Conservation (phyloP, 2,329 filamentous ascomycete species). For the Cordyceps cateniannulata region DNA sequence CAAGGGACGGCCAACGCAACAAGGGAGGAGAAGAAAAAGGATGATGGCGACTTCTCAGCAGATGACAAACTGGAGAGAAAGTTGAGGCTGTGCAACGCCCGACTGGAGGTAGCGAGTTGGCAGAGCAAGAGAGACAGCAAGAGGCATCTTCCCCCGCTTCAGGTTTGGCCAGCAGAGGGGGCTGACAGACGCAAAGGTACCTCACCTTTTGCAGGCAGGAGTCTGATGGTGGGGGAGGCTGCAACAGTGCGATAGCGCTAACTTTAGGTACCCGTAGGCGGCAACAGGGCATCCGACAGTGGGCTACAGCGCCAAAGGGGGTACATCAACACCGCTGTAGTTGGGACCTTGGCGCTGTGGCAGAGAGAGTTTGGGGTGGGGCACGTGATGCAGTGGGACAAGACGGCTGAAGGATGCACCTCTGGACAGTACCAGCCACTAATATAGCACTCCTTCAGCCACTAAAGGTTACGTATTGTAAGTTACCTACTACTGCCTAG, state of each 20-base stretch:
- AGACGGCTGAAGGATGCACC: neutral
- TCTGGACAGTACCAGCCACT: too few species aligned
- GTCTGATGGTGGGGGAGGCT: too few species aligned
- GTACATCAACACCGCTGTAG: too few species aligned
- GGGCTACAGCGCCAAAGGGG: neutral
- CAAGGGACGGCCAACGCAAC: neutral
- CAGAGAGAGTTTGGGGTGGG: neutral
- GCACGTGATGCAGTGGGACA: neutral
- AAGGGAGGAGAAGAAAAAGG: neutral
- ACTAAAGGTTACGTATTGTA: neutral
- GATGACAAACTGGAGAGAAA: slow-evolving; percentile 12
- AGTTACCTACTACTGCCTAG: too few species aligned
- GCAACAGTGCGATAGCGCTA: neutral
- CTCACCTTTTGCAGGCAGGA: neutral
- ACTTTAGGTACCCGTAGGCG: neutral
- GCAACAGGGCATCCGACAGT: neutral
- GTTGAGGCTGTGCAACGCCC: slow-evolving; percentile 13
- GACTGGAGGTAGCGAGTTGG: neutral
- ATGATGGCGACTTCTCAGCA: neutral
- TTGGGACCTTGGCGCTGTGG: neutral
- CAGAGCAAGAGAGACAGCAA: neutral
- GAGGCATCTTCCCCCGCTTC: slow-evolving; percentile 3
- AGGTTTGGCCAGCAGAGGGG: neutral
- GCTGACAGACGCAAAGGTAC: neutral
- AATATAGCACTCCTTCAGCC: too few species aligned